These are phyloP conservation scores for Penicillium diatomitis DNA, from an alignment of 495 filamentous ascomycete genomes.

Conservation along the genomic window DNA sequence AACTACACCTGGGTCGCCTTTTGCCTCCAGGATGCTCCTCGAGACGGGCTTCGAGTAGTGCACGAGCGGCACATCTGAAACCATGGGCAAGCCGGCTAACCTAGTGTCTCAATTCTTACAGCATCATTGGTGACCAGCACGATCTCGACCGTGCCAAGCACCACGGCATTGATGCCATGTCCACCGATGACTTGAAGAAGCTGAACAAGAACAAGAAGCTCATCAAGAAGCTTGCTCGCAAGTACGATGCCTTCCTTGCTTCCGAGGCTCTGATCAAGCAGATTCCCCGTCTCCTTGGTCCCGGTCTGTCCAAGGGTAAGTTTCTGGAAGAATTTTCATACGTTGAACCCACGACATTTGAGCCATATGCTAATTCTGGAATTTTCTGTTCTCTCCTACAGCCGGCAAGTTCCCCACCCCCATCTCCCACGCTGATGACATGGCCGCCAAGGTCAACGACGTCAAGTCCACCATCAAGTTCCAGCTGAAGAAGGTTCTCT, in stretches of 20 bases:
- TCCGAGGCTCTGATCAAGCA: conserved; percentile 97
- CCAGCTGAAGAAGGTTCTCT: conserved; percentile 99
- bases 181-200: conserved; percentile 97
- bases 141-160: conserved; percentile 99
- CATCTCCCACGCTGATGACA: conserved; percentile 89
- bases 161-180: conserved; percentile 94
- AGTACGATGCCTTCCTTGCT: conserved; percentile 98
- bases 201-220: conserved; percentile 99
- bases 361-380: neutral
- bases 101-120: conserved; percentile 13
- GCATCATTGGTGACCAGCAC: conserved; percentile 98
- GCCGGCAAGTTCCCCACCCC: conserved; percentile 99
- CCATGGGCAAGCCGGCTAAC: no score
- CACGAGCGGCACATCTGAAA: no score
- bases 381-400: conserved; percentile 28
- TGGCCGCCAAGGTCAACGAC: conserved; percentile 87
- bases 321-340: neutral
- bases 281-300: conserved; percentile 97
- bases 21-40: no score
- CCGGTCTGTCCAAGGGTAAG: conserved; percentile 94
- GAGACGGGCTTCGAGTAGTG: no score
- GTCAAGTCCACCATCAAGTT: conserved; percentile 99
- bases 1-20: no score
- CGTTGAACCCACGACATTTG: no score
- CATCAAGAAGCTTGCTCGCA: conserved; percentile 99